Percentiles rank a stretch among this genome's conserved stretches.
These are phyloP conservation scores for Clonostachys byssicola DNA, from an alignment of 2,329 filamentous ascomycete species.

Conservation along the genomic window DNA sequence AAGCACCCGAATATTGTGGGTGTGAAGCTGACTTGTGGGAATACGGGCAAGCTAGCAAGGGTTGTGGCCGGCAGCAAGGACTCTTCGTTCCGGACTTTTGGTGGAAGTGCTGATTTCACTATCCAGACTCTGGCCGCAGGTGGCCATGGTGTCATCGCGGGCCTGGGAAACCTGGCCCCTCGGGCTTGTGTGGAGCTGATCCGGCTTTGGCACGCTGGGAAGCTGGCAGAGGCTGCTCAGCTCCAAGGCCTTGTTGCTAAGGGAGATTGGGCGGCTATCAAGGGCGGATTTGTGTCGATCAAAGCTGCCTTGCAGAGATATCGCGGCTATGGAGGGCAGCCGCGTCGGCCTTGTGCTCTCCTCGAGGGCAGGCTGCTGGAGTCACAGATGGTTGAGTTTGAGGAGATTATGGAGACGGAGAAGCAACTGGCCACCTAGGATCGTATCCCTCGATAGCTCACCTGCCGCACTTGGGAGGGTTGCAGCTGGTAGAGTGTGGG, in stretches of 20 bases:
- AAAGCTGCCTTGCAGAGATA: conserved; percentile 61
- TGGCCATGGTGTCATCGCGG: conserved; percentile 68
- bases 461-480: no score
- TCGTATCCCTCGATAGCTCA: not conserved
- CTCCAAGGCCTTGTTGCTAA: conserved; percentile 61
- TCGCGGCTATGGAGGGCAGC: conserved; percentile 60
- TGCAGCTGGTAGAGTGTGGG: no score
- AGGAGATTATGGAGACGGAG: conserved; percentile 18
- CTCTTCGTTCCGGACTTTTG: conserved; percentile 59
- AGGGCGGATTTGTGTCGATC: conserved; percentile 65
- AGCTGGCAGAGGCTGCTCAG: conserved; percentile 52
- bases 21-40: conserved; percentile 60
- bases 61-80: conserved; percentile 37
- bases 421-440: not conserved
- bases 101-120: conserved; percentile 71
- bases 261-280: conserved; percentile 67
- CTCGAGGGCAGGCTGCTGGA: conserved; percentile 15
- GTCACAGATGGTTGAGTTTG: conserved; percentile 17
- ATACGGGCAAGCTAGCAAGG: conserved; percentile 54
- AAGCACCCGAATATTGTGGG: conserved; percentile 55
- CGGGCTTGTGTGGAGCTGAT: conserved; percentile 59
- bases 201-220: conserved; percentile 55
- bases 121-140: conserved; percentile 67
- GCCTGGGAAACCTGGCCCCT: conserved; percentile 67
- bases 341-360: conserved; percentile 43